A percentile compares a stretch with the other conserved stretches of the same genome.
Conservation (phyloP, 2,329 filamentous ascomycete genomes). For the Fusarium mangiferae region DNA sequence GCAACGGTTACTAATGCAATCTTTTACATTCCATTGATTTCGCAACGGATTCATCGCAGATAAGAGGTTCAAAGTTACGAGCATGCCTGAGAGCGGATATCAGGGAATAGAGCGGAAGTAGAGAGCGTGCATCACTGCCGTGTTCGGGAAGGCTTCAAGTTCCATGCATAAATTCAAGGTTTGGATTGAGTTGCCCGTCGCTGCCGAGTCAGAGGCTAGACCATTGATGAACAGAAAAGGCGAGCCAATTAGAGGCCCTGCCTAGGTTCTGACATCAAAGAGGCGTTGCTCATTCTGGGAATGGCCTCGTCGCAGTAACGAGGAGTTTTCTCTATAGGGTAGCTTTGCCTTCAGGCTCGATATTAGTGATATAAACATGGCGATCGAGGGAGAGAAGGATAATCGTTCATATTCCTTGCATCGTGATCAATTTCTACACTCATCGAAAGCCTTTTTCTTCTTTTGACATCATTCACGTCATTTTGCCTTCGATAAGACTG, state of each 20-base stretch:
- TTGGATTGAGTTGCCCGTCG: background rate
- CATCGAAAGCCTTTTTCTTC: rapidly evolving
- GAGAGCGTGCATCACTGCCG: background rate
- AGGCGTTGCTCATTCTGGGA: no score
- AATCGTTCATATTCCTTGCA: rapidly evolving
- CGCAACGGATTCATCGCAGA: background rate
- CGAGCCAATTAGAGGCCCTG: background rate
- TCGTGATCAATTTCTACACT: rapidly evolving
- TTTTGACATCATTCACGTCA: background rate
- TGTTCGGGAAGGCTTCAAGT: background rate
- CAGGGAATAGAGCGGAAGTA: background rate
- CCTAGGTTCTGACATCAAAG: no score
- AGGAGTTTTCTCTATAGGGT: background rate
- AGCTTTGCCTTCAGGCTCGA: background rate
- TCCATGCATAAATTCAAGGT: background rate
- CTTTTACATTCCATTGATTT: background rate
- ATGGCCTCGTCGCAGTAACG: background rate
- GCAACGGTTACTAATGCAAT: rapidly evolving
- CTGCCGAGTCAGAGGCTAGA: background rate
- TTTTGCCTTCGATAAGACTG: no score
- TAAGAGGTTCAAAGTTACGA: background rate
- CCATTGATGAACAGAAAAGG: background rate
- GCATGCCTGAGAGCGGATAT: background rate
- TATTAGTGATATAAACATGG: rapidly evolving
- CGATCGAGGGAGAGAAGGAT: background rate